Evolutionary conservation across 495 filamentous ascomycete species (phyloP).

Genomic region (Penicillium herquei): DNA sequence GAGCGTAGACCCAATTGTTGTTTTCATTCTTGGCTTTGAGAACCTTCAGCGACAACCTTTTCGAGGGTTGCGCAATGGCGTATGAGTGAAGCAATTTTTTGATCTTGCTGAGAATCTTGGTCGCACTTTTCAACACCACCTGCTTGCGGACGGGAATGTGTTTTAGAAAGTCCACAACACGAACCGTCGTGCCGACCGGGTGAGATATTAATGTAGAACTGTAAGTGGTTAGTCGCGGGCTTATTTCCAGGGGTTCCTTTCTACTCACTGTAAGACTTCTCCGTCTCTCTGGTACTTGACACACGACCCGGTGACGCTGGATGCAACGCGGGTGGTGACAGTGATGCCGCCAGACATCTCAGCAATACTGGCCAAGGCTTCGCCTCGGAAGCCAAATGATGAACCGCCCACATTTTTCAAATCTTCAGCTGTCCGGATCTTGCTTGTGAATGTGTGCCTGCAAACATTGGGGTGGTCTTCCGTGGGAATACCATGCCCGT

Average conservation of each 20-base stretch:
- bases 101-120: slow-evolving; percentile 61
- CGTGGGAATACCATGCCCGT: slow-evolving; percentile 75
- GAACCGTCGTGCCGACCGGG: slow-evolving; percentile 78
- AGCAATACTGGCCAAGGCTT: slow-evolving; percentile 77
- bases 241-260: not conserved
- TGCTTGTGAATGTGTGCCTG: slow-evolving; percentile 77
- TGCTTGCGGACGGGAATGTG: slow-evolving; percentile 73
- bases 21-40: slow-evolving; percentile 61
- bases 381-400: slow-evolving; percentile 84
- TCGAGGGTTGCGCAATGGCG: slow-evolving; percentile 64
- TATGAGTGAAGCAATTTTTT: slow-evolving; percentile 72
- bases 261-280: slow-evolving; percentile 41
- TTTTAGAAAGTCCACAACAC: slow-evolving; percentile 65
- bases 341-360: slow-evolving; percentile 62
- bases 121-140: slow-evolving; percentile 56
- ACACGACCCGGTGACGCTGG: slow-evolving; percentile 62
- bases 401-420: slow-evolving; percentile 61
- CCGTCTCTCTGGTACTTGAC: slow-evolving; percentile 54
- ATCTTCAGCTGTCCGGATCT: slow-evolving; percentile 72
- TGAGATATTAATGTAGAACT: slow-evolving; percentile 54
- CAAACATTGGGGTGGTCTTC: slow-evolving; percentile 70
- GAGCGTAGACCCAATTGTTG: slow-evolving; percentile 70
- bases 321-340: slow-evolving; percentile 69
- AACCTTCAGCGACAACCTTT: slow-evolving; percentile 66
- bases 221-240: not conserved